A percentile compares a stretch with the other conserved stretches of the same genome.
Conservation (phyloP, 495 filamentous ascomycete genomes). For the Tirmania nivea region DNA sequence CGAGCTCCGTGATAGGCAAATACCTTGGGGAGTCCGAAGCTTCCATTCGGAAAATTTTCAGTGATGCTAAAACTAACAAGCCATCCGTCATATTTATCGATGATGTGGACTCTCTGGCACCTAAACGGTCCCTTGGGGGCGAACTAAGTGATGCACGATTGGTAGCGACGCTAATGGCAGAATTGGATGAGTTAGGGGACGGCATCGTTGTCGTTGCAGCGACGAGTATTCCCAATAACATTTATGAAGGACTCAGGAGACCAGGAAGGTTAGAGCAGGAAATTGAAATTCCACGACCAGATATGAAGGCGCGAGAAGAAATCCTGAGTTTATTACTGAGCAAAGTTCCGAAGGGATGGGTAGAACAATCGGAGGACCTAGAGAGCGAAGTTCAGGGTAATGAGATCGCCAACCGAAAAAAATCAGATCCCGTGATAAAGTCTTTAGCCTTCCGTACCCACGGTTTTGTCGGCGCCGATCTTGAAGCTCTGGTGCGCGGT, state of each 20-base stretch:
- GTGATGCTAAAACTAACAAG: constrained; percentile 43
- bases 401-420: constrained; percentile 6
- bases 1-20: constrained; percentile 37
- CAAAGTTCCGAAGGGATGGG: constrained; percentile 11
- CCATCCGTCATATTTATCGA: constrained; percentile 74
- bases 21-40: constrained; percentile 58
- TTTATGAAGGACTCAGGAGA: constrained; percentile 51
- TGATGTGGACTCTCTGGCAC: constrained; percentile 51
- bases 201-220: constrained; percentile 51
- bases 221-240: constrained; percentile 45
- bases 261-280: constrained; percentile 44
- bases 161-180: constrained; percentile 29
- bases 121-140: constrained; percentile 26
- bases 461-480: constrained; percentile 46
- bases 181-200: constrained; percentile 28
- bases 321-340: constrained; percentile 39
- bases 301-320: constrained; percentile 43
- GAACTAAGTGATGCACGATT: constrained; percentile 28
- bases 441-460: constrained; percentile 38
- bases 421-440: constrained; percentile 19
- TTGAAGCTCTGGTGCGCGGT: constrained; percentile 29
- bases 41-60: constrained; percentile 46
- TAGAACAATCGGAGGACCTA: constrained; percentile 25
- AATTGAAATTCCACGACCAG: constrained; percentile 63
- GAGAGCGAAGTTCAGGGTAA: constrained; percentile 1